Percentiles rank a stretch among this genome's conserved stretches.
Conservation (phyloP, 257 asterid species). For the Galeopsis tetrahit region DNA sequence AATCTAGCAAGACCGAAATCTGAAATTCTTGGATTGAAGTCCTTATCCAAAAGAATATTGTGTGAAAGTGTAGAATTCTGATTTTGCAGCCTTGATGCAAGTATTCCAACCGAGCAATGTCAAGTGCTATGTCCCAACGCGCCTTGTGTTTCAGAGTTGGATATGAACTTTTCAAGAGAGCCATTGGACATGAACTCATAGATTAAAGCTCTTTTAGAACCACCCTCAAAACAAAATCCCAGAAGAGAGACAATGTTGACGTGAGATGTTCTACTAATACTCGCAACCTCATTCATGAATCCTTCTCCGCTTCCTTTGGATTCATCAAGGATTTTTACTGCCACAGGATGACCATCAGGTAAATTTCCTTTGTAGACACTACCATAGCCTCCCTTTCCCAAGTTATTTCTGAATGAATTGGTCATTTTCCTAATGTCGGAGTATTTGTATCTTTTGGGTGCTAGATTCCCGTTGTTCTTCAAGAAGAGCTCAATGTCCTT, state of each 20-base stretch:
- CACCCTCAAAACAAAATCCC: slow-evolving; percentile 44
- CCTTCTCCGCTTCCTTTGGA: slow-evolving; percentile 34
- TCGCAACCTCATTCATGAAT: slow-evolving; percentile 46
- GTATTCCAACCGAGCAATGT: slow-evolving; percentile 26
- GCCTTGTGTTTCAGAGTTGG: not conserved
- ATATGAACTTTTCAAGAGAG: not conserved
- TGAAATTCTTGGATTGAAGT: slow-evolving; percentile 19
- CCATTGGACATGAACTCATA: slow-evolving; percentile 42
- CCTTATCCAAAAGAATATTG: slow-evolving; percentile 15
- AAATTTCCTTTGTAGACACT: slow-evolving; percentile 43
- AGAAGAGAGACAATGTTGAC: slow-evolving; percentile 41
- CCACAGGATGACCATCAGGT: slow-evolving; percentile 35
- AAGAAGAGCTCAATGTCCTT: slow-evolving; percentile 24
- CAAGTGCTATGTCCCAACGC: not conserved
- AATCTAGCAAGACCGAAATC: slow-evolving; percentile 24
- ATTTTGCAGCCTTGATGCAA: slow-evolving; percentile 27
- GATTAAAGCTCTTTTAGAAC: slow-evolving; percentile 37
- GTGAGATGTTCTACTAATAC: slow-evolving; percentile 48
- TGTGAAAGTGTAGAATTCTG: slow-evolving; percentile 27
- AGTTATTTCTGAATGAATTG: slow-evolving; percentile 26
- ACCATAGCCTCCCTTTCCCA: slow-evolving; percentile 51
- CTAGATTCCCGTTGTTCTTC: not conserved
- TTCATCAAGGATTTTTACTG: slow-evolving; percentile 41
- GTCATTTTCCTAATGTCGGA: slow-evolving; percentile 37
- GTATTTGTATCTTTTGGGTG: slow-evolving; percentile 35